Percentiles rank a stretch among this genome's conserved stretches.
phyloP scores from a whole-genome alignment of 306 rosid genomes.

The Senna siamea region DNA sequence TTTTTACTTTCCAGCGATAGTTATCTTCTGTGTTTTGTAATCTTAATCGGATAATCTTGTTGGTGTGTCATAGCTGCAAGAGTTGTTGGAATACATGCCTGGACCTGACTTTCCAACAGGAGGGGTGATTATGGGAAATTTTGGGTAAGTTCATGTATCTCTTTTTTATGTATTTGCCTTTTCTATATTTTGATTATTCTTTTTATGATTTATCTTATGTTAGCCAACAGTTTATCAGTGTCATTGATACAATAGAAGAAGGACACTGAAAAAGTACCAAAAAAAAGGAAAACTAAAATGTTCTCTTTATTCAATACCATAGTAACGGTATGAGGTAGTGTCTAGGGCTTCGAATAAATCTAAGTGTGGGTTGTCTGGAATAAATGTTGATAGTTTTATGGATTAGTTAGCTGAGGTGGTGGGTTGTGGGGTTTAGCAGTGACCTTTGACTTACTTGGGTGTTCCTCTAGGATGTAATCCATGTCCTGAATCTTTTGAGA shows the following conservation, averaged over 20 bases:
- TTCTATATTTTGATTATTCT: neutral
- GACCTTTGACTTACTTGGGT: too few species aligned
- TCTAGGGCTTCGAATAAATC: too few species aligned
- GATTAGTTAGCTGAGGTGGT: too few species aligned
- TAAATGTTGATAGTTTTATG: too few species aligned
- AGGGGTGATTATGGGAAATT: constrained; percentile 92
- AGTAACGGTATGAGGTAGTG: neutral
- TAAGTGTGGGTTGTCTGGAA: too few species aligned
- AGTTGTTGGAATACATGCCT: constrained; percentile 98
- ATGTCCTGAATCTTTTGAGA: too few species aligned
- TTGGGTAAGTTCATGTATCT: constrained; percentile 67
- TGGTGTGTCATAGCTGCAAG: constrained; percentile 73
- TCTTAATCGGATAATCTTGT: constrained; percentile 6
- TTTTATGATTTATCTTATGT: neutral
- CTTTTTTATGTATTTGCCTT: neutral
- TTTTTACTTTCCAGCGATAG: constrained; percentile 13
- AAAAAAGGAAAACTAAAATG: neutral
- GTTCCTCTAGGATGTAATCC: too few species aligned
- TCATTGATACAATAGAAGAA: neutral
- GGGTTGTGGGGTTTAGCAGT: too few species aligned
- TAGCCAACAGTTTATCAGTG: too few species aligned
- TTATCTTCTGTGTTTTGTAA: too few species aligned
- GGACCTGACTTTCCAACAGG: constrained; percentile 99
- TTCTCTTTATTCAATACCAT: neutral
- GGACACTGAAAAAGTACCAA: neutral